Conservation (phyloP, 2,329 filamentous ascomycete genomes). For the Raffaelea deltoideospora region DNA sequence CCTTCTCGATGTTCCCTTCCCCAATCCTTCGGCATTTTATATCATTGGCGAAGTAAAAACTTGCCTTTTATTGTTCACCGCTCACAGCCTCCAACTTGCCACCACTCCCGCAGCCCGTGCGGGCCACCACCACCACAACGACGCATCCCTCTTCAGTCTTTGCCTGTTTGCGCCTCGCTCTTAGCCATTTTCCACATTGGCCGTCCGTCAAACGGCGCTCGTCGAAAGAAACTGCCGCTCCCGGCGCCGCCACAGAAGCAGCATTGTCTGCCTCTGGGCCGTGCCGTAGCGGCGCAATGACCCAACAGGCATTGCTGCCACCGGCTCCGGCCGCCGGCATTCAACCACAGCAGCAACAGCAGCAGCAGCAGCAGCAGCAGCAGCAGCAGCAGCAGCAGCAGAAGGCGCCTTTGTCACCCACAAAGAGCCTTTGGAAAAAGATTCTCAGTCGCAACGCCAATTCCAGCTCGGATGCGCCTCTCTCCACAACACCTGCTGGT, state of each 20-base stretch:
- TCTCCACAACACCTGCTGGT: neutral
- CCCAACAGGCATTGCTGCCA: conserved; percentile 1
- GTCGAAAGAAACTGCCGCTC: too few species aligned
- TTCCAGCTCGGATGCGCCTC: neutral
- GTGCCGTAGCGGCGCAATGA: conserved; percentile 4
- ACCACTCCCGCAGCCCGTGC: conserved; percentile 3
- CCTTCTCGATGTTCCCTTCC: too few species aligned
- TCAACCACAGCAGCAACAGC: neutral
- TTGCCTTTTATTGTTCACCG: too few species aligned
- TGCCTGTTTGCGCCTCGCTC: conserved; percentile 1
- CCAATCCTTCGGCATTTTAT: too few species aligned
- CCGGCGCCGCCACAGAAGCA: conserved; percentile 3
- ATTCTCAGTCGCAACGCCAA: conserved; percentile 4
- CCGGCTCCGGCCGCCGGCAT: conserved; percentile 1
- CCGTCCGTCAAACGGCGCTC: neutral
- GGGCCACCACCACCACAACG: conserved; percentile 5
- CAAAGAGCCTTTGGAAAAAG: conserved; percentile 9
- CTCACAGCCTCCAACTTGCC: too few species aligned
- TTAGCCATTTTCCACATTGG: conserved; percentile 1
- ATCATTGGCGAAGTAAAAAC: too few species aligned
- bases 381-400: neutral
- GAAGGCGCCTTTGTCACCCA: conserved; percentile 12
- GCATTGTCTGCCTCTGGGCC: conserved; percentile 3
- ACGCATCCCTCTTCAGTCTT: neutral
- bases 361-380: neutral